Evolutionary conservation across 257 asterid genomes (phyloP).

Genomic region (Ocimum tenuiflorum): DNA sequence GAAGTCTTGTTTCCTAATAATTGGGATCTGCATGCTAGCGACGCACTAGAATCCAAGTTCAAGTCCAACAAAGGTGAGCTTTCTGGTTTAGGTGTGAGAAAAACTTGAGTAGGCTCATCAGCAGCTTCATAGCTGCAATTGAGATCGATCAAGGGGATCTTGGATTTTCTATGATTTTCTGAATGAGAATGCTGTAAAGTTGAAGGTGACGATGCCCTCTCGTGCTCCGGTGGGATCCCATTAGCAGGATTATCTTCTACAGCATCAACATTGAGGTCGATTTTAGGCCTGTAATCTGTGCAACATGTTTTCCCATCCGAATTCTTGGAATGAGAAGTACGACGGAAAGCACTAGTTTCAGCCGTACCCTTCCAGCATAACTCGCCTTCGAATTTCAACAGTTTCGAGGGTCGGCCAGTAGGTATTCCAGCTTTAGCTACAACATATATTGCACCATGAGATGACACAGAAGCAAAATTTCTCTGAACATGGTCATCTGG

Average conservation of each 20-base stretch:
- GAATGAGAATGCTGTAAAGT: slow-evolving; percentile 19
- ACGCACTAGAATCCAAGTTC: slow-evolving; percentile 28
- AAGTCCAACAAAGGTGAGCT: slow-evolving; percentile 21
- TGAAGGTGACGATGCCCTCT: neutral
- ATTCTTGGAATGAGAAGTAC: slow-evolving; percentile 20
- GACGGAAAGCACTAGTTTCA: slow-evolving; percentile 49
- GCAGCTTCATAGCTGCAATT: slow-evolving; percentile 33
- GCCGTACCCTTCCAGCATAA: slow-evolving; percentile 46
- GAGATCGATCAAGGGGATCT: slow-evolving; percentile 40
- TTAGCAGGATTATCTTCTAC: slow-evolving; percentile 27
- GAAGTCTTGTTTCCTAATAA: slow-evolving; percentile 15
- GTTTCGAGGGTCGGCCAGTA: slow-evolving; percentile 27
- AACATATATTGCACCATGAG: slow-evolving; percentile 36
- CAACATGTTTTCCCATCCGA: neutral
- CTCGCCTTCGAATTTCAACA: slow-evolving; percentile 43
- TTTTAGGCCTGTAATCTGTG: slow-evolving; percentile 3
- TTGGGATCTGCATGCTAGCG: slow-evolving; percentile 7
- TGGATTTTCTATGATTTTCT: slow-evolving; percentile 16
- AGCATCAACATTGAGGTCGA: slow-evolving; percentile 55
- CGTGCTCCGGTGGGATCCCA: slow-evolving; percentile 4
- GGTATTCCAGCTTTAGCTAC: slow-evolving; percentile 45
- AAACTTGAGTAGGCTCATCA: slow-evolving; percentile 23
- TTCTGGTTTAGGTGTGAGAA: slow-evolving; percentile 8
- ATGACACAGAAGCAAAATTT: slow-evolving; percentile 15
- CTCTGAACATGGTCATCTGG: slow-evolving; percentile 24